Evolutionary conservation across 169 alveolate species (phyloP).

Genomic region (Eimeria maxima): DNA sequence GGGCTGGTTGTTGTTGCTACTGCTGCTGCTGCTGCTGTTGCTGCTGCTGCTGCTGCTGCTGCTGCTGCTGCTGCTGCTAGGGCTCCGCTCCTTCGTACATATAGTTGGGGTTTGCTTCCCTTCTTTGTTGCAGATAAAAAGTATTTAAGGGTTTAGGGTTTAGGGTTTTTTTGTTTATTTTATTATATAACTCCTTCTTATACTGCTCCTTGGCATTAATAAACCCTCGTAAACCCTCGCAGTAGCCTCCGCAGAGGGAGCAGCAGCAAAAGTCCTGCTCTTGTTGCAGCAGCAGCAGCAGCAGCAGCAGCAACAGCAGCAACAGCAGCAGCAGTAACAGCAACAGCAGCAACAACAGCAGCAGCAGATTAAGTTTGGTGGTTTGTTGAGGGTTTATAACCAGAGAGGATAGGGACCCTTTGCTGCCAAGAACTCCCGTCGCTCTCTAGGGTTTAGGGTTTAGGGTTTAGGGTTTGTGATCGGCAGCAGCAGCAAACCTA

Average conservation of each 20-base stretch:
- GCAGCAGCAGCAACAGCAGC: background rate
- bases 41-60: background rate
- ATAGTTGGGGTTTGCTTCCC: background rate
- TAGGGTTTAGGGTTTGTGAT: background rate
- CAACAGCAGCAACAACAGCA: constrained; percentile 1
- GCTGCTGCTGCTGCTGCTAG: background rate
- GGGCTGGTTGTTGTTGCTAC: background rate
- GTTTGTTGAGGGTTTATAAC: background rate
- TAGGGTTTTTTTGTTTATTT: background rate
- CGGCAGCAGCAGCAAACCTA: background rate
- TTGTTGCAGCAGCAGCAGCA: constrained; percentile 28
- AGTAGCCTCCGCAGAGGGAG: too few species aligned
- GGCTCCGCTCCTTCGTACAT: background rate
- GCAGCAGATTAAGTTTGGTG: background rate
- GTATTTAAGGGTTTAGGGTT: too few species aligned
- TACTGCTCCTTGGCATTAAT: background rate
- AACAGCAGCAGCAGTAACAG: background rate
- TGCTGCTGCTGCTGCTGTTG: background rate
- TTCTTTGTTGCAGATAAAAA: too few species aligned
- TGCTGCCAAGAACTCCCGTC: background rate
- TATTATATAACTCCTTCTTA: background rate
- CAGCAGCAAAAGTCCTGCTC: background rate
- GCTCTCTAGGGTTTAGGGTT: background rate
- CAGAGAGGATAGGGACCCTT: background rate
- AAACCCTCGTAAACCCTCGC: too few species aligned